A percentile compares a stretch with the other conserved stretches of the same genome.
These are phyloP conservation scores for Noccaea bulbosa DNA, from an alignment of 345 rosid genomes.

Conservation along the genomic window DNA sequence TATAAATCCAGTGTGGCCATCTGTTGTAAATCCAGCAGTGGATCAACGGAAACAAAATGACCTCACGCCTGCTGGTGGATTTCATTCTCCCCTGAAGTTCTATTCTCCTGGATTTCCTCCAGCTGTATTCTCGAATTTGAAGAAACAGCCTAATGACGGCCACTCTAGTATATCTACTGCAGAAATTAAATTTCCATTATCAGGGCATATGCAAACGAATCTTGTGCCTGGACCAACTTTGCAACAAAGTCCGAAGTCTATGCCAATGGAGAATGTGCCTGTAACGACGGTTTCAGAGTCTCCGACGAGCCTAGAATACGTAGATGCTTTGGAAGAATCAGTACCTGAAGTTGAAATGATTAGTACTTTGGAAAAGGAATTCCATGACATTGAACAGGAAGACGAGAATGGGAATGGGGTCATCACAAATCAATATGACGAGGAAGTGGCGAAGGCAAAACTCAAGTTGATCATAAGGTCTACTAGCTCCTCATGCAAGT, in stretches of 20 bases:
- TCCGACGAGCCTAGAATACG: slow-evolving; percentile 27
- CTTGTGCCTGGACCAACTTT: slow-evolving; percentile 46
- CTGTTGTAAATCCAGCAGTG: slow-evolving; percentile 41
- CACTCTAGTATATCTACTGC: slow-evolving; percentile 44
- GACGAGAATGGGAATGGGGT: slow-evolving; percentile 47
- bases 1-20: slow-evolving; percentile 41
- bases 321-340: slow-evolving; percentile 39
- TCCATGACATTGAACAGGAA: slow-evolving; percentile 45
- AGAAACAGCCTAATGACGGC: slow-evolving; percentile 45
- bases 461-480: slow-evolving; percentile 88
- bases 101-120: slow-evolving; percentile 49
- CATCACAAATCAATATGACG: slow-evolving; percentile 47
- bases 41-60: slow-evolving; percentile 45
- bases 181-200: slow-evolving; percentile 41
- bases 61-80: slow-evolving; percentile 40
- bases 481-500: slow-evolving; percentile 32
- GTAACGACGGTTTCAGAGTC: slow-evolving; percentile 34
- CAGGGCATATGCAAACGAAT: slow-evolving; percentile 46
- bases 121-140: slow-evolving; percentile 40
- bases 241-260: slow-evolving; percentile 48
- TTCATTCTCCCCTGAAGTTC: slow-evolving; percentile 46
- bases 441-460: slow-evolving; percentile 76
- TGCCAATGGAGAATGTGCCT: slow-evolving; percentile 38
- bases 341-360: slow-evolving; percentile 36
- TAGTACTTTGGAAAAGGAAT: slow-evolving; percentile 47